These are phyloP conservation scores for Coniosporium apollinis DNA, from an alignment of 495 filamentous ascomycete genomes.

Conservation along the genomic window DNA sequence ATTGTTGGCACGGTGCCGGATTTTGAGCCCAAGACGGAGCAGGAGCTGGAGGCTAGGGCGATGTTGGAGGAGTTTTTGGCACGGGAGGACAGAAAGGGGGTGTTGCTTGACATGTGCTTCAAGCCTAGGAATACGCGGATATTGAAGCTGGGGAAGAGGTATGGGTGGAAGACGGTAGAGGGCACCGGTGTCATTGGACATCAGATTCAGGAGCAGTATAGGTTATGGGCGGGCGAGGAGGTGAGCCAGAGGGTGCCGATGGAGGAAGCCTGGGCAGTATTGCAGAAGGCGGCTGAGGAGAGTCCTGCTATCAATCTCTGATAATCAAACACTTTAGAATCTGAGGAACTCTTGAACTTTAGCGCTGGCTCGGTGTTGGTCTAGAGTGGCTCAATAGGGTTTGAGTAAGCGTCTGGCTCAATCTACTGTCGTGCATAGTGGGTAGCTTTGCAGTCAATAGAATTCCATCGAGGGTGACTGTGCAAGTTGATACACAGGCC, in stretches of 20 bases:
- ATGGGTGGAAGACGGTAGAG: slow-evolving; percentile 7
- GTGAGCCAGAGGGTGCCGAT: slow-evolving; percentile 1
- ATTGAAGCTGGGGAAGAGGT: slow-evolving; percentile 8
- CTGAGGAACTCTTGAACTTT: too few relatives aligned
- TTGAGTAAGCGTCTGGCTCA: too few relatives aligned
- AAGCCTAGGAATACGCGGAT: slow-evolving; percentile 15
- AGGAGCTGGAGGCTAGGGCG: slow-evolving; percentile 5
- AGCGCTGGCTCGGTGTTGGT: too few relatives aligned
- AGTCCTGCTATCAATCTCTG: slow-evolving; percentile 10
- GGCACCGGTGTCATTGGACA: slow-evolving; percentile 15
- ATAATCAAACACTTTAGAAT: too few relatives aligned
- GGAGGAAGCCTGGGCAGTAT: slow-evolving; percentile 9
- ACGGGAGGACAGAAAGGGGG: slow-evolving; percentile 3
- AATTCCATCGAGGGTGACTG: too few relatives aligned
- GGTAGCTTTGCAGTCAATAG: too few relatives aligned
- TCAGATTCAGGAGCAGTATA: slow-evolving; percentile 14
- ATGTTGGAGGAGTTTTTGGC: slow-evolving; percentile 2
- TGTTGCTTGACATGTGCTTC: slow-evolving; percentile 20
- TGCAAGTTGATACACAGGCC: too few relatives aligned
- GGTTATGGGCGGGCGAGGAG: slow-evolving; percentile 12
- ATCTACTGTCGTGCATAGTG: too few relatives aligned
- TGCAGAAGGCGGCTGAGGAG: slow-evolving; percentile 8
- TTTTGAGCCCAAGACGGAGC: slow-evolving; percentile 14
- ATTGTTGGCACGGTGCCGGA: slow-evolving; percentile 18
- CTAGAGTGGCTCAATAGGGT: too few relatives aligned